These are phyloP conservation scores for Chaetomium globosum DNA, from an alignment of 2,329 filamentous ascomycete genomes.

Conservation along the genomic window DNA sequence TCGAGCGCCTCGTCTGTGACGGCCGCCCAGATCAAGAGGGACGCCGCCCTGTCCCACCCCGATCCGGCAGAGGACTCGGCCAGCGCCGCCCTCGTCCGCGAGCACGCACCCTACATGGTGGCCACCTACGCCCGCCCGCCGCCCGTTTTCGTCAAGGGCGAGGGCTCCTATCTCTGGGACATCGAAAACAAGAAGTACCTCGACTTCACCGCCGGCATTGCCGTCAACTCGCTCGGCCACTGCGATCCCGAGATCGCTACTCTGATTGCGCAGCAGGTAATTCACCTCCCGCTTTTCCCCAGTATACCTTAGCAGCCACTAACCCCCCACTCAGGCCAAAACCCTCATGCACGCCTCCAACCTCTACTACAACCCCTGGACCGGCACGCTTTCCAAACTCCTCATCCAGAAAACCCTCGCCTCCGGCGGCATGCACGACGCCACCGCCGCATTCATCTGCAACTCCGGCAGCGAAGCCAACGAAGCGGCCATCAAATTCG, in stretches of 20 bases:
- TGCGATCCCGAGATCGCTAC: slow-evolving; percentile 77
- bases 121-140: slow-evolving; percentile 89
- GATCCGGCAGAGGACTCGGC: slow-evolving; percentile 74
- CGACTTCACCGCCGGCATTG: slow-evolving; percentile 94
- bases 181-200: slow-evolving; percentile 86
- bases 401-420: slow-evolving; percentile 79
- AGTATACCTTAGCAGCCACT: too few species aligned
- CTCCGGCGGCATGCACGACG: slow-evolving; percentile 80
- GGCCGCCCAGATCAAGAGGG: slow-evolving; percentile 39
- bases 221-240: slow-evolving; percentile 90
- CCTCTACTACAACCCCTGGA: slow-evolving; percentile 97
- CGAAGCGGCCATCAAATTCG: slow-evolving; percentile 96
- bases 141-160: slow-evolving; percentile 84
- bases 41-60: slow-evolving; percentile 59
- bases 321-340: slow-evolving; percentile 53
- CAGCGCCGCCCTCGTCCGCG: slow-evolving; percentile 72
- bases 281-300: not conserved
- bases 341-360: slow-evolving; percentile 91
- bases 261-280: slow-evolving; percentile 75
- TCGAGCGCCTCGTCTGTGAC: slow-evolving; percentile 44
- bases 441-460: slow-evolving; percentile 82
- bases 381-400: slow-evolving; percentile 81
- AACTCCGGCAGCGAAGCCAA: slow-evolving; percentile 98
- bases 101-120: slow-evolving; percentile 87
- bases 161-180: slow-evolving; percentile 89